Evolutionary conservation across 805 yeast genomes (phyloP), one percentile per base, ranked within the genome.

Genomic region (Zygoascus biomembranicola): DNA sequence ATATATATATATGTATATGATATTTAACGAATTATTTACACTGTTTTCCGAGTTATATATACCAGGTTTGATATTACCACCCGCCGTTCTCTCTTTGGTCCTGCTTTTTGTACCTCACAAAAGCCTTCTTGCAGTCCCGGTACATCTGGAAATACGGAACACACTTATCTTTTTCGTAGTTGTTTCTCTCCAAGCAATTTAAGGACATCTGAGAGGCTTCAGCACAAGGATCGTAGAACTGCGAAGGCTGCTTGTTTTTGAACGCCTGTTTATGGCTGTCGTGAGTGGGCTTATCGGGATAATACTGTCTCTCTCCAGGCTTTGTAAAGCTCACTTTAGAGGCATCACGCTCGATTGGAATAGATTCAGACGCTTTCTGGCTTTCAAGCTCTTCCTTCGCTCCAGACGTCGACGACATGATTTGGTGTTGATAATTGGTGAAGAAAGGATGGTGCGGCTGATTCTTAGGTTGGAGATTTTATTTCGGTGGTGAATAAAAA

Each of bases 211-310:
- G 83, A 9, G 97, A 77, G 39, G 94, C 83, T 63, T 90, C 94
- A 47, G 83, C 85, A 69, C 99, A 92, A 0, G 99, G 99, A 66
- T 92, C 97, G 63, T 85, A 92, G 68, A 77, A 94, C 65, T 85
- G 81, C 6, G 95, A 84, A 2, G 95, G 85, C 35, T 79, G 90
- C 63, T 92, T 90, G 16, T 79, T 71, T 0, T 81, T 74, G 74
- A 90, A 90, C 54, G 80, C 74, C 57, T 78, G 78, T 63, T 82
- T 82, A 65, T 87, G 90, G 26, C 80, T 70, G 51, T 79, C 77
- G 42, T 83, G 79, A 8, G 85, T 82, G 23, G 98, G 98, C 52
- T 82, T 81, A 59, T 94, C 99, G 0, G 98, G 98, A 63, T 86
- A 89, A 63, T 80, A 85, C 64, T 81, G 82, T 66, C 73, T 77